Conservation (phyloP, 164 flowering plant genomes). For the Amborella trichopoda region DNA sequence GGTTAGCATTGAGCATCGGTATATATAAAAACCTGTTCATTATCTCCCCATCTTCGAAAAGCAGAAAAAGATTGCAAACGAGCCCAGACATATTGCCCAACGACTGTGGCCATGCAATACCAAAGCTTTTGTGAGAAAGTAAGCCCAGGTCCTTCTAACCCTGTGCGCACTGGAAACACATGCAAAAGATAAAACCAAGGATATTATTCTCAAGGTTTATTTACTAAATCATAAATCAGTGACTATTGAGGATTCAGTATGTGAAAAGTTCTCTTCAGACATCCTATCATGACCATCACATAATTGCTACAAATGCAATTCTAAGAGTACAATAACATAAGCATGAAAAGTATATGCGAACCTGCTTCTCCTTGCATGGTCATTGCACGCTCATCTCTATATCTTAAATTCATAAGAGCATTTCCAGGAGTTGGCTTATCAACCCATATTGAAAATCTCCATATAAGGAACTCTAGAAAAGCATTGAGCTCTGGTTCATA, state of each 20-base stretch:
- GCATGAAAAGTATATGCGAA: slow-evolving; percentile 14
- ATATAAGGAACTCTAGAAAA: slow-evolving; percentile 94
- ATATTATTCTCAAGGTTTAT: too few species aligned
- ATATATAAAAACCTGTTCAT: slow-evolving; percentile 57
- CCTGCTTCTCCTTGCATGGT: slow-evolving; percentile 54
- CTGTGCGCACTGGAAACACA: slow-evolving; percentile 67
- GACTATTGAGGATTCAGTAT: too few species aligned
- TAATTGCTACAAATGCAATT: too few species aligned
- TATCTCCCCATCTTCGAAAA: slow-evolving; percentile 95
- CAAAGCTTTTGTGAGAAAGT: slow-evolving; percentile 71
- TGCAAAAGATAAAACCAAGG: not conserved
- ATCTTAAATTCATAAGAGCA: slow-evolving; percentile 89
- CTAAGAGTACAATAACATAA: too few species aligned
- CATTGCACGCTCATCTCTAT: slow-evolving; percentile 73
- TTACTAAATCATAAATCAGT: too few species aligned
- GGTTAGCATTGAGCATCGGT: too few species aligned
- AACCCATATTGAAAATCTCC: slow-evolving; percentile 97
- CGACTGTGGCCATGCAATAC: slow-evolving; percentile 88
- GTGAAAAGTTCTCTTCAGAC: too few species aligned
- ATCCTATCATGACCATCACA: too few species aligned
- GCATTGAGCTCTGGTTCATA: slow-evolving; percentile 98
- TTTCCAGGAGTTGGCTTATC: slow-evolving; percentile 99
- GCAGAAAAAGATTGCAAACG: slow-evolving; percentile 94
- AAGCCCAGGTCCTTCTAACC: slow-evolving; percentile 94
- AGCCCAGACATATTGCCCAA: slow-evolving; percentile 89